Percentiles rank a stretch among this genome's conserved stretches.
Evolutionary conservation across 257 asterid species (phyloP).

Genomic region (Pogostemon cablin): DNA sequence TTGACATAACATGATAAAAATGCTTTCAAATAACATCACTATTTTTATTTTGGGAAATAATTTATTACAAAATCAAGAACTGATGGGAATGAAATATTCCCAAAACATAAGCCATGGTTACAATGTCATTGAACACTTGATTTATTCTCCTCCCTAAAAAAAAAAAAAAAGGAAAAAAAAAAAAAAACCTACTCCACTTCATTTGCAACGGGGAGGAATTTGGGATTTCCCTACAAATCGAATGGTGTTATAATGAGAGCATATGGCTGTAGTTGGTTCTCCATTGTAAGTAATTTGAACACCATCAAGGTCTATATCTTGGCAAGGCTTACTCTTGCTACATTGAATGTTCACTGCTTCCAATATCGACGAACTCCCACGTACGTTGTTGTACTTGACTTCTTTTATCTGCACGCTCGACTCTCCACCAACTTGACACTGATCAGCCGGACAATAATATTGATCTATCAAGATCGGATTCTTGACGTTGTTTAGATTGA

Average conservation of each 20-base stretch:
- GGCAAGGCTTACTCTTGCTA: slow-evolving; percentile 32
- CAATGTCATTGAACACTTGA: too few relatives aligned
- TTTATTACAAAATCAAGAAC: too few relatives aligned
- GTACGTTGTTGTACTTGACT: background rate
- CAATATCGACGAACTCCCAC: slow-evolving; percentile 13
- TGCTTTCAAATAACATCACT: too few relatives aligned
- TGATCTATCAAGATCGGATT: slow-evolving; percentile 69
- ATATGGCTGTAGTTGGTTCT: slow-evolving; percentile 19
- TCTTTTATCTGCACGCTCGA: slow-evolving; percentile 33
- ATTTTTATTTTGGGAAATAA: too few relatives aligned
- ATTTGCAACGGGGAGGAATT: too few relatives aligned
- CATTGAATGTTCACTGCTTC: slow-evolving; percentile 8
- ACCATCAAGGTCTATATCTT: slow-evolving; percentile 17
- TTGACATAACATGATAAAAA: too few relatives aligned
- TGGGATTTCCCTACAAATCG: too few relatives aligned
- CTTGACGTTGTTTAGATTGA: slow-evolving; percentile 33
- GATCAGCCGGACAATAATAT: slow-evolving; percentile 46
- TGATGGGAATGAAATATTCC: too few relatives aligned
- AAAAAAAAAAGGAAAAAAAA: too few relatives aligned
- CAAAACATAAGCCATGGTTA: too few relatives aligned
- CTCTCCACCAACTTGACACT: slow-evolving; percentile 8
- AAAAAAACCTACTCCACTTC: too few relatives aligned
- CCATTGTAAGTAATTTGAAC: slow-evolving; percentile 20
- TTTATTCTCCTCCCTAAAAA: too few relatives aligned
- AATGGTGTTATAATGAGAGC: background rate